Percentiles rank a stretch among this genome's conserved stretches.
Evolutionary conservation across 2,329 filamentous ascomycete genomes (phyloP).

Genomic region (Cadophora luteo-olivacea): DNA sequence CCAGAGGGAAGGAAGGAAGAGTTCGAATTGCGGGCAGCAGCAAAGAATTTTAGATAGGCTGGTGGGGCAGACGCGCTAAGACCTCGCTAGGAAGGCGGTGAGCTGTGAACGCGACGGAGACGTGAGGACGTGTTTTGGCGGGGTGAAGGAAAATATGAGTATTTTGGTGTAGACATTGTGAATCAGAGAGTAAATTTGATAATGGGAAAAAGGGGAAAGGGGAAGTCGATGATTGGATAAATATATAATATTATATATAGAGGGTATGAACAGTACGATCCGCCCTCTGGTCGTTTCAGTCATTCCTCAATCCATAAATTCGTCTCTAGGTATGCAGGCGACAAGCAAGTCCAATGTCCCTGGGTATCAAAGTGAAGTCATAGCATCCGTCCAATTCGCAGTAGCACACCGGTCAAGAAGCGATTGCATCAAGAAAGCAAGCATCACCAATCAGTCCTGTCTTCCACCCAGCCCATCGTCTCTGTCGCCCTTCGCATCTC

Average conservation of each 20-base stretch:
- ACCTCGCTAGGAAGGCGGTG: not conserved
- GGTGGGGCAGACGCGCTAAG: conserved; percentile 17
- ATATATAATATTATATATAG: not conserved
- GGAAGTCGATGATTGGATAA: not conserved
- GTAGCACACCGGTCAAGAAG: conserved; percentile 1
- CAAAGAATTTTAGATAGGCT: conserved; percentile 8
- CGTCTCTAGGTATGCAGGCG: conserved; percentile 20
- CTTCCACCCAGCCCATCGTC: not conserved
- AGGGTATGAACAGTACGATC: not conserved
- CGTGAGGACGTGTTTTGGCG: not conserved
- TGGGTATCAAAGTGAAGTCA: conserved; percentile 24
- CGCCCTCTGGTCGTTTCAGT: conserved; percentile 7
- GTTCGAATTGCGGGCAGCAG: conserved; percentile 11
- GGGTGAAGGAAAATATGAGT: not conserved
- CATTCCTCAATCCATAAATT: conserved; percentile 2
- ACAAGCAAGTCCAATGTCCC: conserved; percentile 21
- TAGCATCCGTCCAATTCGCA: not conserved
- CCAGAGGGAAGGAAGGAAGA: conserved; percentile 40
- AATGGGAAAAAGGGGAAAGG: not conserved
- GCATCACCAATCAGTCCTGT: conserved; percentile 13
- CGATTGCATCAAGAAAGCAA: not conserved
- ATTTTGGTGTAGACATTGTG: not conserved
- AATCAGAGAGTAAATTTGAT: not conserved
- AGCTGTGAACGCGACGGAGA: not conserved
- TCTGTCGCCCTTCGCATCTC: not conserved